phyloP scores from a whole-genome alignment of 2,329 filamentous ascomycete genomes.

The Colletotrichum chlorophyti region DNA sequence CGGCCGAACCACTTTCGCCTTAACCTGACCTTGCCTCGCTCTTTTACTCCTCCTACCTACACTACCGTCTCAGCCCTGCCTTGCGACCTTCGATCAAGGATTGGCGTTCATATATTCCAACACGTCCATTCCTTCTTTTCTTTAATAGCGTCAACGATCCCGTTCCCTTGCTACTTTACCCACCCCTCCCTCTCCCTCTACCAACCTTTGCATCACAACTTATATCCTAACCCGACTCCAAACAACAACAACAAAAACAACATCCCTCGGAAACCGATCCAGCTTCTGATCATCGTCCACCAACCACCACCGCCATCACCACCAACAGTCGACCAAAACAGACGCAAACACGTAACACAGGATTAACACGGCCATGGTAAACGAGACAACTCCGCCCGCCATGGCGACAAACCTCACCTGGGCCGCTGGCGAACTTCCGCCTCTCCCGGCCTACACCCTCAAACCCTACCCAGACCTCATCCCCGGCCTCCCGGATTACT shows the following conservation, averaged over 20 bases:
- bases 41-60: no score
- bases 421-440: slow-evolving; percentile 72
- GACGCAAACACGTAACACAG: slow-evolving; percentile 1
- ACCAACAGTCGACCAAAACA: background rate
- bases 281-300: slow-evolving; percentile 11
- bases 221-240: no score
- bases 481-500: slow-evolving; percentile 80
- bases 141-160: no score
- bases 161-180: no score
- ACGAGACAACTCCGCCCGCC: slow-evolving; percentile 40
- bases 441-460: slow-evolving; percentile 83
- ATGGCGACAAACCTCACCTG: slow-evolving; percentile 60
- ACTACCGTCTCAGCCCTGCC: no score
- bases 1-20: no score
- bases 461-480: slow-evolving; percentile 74
- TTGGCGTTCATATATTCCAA: no score
- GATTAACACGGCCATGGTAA: slow-evolving; percentile 50
- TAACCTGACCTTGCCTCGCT: background rate
- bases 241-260: no score
- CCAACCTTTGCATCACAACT: background rate
- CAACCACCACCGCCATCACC: background rate
- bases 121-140: no score
- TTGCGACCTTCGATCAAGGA: no score
- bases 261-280: no score
- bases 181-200: background rate